These are phyloP conservation scores for Tuber calosporum DNA, from an alignment of 495 filamentous ascomycete genomes.

Conservation along the genomic window DNA sequence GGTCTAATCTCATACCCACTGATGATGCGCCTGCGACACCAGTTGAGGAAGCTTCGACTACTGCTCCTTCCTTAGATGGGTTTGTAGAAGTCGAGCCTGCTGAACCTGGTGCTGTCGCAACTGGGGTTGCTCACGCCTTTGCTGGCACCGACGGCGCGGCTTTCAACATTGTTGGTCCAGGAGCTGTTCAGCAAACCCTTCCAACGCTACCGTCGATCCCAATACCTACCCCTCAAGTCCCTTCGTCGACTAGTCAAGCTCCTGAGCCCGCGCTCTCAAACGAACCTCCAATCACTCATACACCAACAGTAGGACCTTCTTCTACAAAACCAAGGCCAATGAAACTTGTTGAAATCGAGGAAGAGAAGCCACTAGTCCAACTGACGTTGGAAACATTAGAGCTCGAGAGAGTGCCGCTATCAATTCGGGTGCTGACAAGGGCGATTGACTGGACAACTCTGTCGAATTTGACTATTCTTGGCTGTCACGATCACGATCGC, in stretches of 20 bases:
- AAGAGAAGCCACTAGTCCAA: conserved; percentile 42
- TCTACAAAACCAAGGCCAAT: conserved; percentile 4
- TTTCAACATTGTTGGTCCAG: conserved; percentile 29
- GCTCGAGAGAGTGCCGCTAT: conserved; percentile 72
- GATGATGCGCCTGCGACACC: conserved; percentile 20
- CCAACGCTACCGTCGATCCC: conserved; percentile 8
- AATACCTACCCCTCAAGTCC: conserved; percentile 1
- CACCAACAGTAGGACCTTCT: conserved; percentile 6
- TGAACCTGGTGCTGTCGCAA: conserved; percentile 17
- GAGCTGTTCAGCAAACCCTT: conserved; percentile 25
- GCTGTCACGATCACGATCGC: conserved; percentile 67
- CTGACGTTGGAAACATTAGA: conserved; percentile 70
- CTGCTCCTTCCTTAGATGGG: not conserved
- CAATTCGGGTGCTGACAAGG: conserved; percentile 58
- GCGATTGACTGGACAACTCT: conserved; percentile 74
- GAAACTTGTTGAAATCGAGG: conserved; percentile 20
- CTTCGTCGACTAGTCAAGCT: not conserved
- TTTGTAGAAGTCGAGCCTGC: conserved; percentile 28
- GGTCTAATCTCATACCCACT: conserved; percentile 6
- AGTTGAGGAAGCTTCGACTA: conserved; percentile 4
- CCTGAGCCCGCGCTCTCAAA: conserved; percentile 14
- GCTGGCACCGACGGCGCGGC: conserved; percentile 1
- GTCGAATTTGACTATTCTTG: conserved; percentile 72
- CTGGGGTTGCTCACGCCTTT: conserved; percentile 17
- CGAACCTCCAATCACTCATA: conserved; percentile 8